These are phyloP conservation scores for Hibiscus trionum DNA, from an alignment of 345 rosid species.

Conservation along the genomic window DNA sequence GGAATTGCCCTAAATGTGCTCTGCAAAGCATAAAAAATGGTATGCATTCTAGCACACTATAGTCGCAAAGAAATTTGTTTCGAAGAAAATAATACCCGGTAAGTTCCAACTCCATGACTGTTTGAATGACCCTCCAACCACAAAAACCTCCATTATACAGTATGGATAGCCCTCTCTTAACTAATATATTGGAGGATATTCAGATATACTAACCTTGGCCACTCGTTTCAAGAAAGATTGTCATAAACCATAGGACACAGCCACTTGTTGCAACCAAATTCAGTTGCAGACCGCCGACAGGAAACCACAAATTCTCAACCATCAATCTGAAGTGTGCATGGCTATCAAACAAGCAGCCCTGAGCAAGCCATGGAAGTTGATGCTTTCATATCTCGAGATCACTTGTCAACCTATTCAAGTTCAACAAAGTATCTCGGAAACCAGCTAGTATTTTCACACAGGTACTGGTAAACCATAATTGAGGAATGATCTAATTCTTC, in stretches of 20 bases:
- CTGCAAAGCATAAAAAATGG: neutral
- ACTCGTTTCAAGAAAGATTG: constrained; percentile 18
- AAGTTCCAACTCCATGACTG: constrained; percentile 13
- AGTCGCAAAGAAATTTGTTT: neutral
- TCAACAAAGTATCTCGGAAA: neutral
- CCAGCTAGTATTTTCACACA: constrained; percentile 27
- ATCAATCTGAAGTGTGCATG: constrained; percentile 16
- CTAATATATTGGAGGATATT: neutral
- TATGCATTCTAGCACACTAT: neutral
- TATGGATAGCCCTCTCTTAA: constrained; percentile 14
- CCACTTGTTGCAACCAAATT: constrained; percentile 13
- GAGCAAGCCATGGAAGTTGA: constrained; percentile 3
- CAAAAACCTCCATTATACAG: constrained; percentile 15
- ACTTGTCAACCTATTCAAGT: neutral
- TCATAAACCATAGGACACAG: constrained; percentile 9
- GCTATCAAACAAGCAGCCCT: constrained; percentile 4
- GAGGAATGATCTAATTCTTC: constrained; percentile 79
- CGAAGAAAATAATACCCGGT: neutral
- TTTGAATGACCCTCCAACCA: constrained; percentile 24
- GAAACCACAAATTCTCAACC: constrained; percentile 13
- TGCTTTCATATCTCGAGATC: constrained; percentile 3
- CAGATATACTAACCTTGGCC: constrained; percentile 24
- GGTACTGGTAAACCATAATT: constrained; percentile 82
- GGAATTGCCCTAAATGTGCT: neutral
- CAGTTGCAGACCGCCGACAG: constrained; percentile 3